Evolutionary conservation across 257 asterid species (phyloP).

Genomic region (Nicotiana obtusifolia): DNA sequence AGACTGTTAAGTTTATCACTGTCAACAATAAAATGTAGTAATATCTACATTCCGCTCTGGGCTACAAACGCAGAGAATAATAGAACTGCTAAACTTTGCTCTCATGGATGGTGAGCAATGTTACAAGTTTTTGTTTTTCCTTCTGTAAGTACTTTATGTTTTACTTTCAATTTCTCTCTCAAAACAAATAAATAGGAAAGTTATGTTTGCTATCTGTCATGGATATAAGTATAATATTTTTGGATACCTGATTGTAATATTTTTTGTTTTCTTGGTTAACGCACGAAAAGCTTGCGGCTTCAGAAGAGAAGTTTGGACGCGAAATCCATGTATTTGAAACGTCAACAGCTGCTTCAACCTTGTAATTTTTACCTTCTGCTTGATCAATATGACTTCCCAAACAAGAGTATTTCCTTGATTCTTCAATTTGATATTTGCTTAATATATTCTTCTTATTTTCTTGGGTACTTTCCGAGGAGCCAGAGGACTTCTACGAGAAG

Average conservation of each 20-base stretch:
- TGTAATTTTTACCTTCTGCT: conserved; percentile 23
- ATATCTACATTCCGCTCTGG: background rate
- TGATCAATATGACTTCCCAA: background rate
- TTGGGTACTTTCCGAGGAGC: conserved; percentile 42
- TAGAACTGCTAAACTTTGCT: too few species aligned
- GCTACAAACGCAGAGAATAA: background rate
- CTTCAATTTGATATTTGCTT: background rate
- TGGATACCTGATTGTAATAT: background rate
- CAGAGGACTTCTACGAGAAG: conserved; percentile 91
- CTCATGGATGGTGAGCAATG: too few species aligned
- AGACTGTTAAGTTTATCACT: too few species aligned
- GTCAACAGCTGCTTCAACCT: conserved; percentile 38
- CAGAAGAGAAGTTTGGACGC: conserved; percentile 69
- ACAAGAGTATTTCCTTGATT: too few species aligned
- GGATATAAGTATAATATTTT: background rate
- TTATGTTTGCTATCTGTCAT: background rate
- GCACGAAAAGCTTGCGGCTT: conserved; percentile 65
- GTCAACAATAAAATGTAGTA: too few species aligned
- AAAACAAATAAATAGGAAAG: background rate
- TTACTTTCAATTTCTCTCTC: background rate
- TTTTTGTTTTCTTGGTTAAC: background rate
- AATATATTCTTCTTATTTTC: background rate
- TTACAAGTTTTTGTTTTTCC: too few species aligned
- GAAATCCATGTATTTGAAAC: too few species aligned
- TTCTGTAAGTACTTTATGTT: too few species aligned